A percentile compares a stretch with the other conserved stretches of the same genome.
Evolutionary conservation across 768 basidiomycete species (phyloP).

Genomic region (Flagelloscypha sp.): DNA sequence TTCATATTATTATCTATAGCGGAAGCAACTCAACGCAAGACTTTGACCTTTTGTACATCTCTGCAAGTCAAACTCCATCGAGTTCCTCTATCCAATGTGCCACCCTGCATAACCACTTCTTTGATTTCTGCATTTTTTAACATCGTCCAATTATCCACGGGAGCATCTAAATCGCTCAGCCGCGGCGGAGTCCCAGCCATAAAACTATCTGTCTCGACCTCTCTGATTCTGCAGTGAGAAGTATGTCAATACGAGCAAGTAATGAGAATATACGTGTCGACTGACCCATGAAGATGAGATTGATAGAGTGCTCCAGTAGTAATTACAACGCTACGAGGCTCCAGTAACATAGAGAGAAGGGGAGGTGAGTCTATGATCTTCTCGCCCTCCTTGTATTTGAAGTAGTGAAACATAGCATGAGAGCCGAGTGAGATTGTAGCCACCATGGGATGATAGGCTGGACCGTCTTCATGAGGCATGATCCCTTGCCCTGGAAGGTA

Average conservation of each 20-base stretch:
- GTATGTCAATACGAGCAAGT: constrained; percentile 4
- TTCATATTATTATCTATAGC: too few relatives aligned
- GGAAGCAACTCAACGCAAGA: too few relatives aligned
- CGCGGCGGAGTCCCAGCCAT: constrained; percentile 22
- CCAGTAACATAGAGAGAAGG: constrained; percentile 65
- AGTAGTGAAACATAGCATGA: constrained; percentile 79
- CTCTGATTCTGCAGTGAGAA: constrained; percentile 43
- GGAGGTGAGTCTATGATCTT: constrained; percentile 57
- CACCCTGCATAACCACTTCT: constrained; percentile 37
- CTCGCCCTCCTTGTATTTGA: constrained; percentile 42
- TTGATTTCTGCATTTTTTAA: constrained; percentile 34
- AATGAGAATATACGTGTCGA: constrained; percentile 3
- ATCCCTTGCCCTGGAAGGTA: constrained; percentile 91
- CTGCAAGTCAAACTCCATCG: constrained; percentile 84
- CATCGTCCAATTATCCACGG: constrained; percentile 51
- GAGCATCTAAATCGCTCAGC: constrained; percentile 20
- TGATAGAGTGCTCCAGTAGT: constrained; percentile 64
- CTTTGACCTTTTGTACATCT: constrained; percentile 68
- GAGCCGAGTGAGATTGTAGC: constrained; percentile 86
- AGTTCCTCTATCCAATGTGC: constrained; percentile 43
- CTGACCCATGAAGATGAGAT: constrained; percentile 65
- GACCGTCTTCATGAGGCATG: constrained; percentile 93
- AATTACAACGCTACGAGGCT: constrained; percentile 80
- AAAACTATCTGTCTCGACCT: constrained; percentile 38
- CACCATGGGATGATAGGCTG: constrained; percentile 79